Percentiles rank a stretch among this genome's conserved stretches.
Conservation (phyloP, 2,329 filamentous ascomycete species). For the Ustulina deusta region DNA sequence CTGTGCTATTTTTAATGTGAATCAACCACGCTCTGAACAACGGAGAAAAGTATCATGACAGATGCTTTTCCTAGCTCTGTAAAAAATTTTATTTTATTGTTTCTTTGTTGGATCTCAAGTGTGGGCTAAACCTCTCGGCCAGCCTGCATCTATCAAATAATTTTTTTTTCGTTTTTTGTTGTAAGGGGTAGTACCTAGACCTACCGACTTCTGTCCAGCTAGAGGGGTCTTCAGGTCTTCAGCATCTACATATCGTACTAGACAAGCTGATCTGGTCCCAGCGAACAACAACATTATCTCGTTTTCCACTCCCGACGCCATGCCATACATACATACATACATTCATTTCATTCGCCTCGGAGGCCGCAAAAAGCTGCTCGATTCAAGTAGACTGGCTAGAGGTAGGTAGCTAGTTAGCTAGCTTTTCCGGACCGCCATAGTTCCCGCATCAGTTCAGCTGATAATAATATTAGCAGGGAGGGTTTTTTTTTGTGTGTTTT, state of each 20-base stretch:
- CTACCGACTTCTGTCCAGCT: neutral
- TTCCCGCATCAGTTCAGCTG: neutral
- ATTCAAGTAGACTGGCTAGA: neutral
- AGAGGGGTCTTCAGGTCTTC: neutral
- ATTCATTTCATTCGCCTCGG: too few relatives aligned
- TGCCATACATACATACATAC: constrained; percentile 8
- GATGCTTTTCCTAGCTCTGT: neutral
- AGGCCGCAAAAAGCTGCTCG: too few relatives aligned
- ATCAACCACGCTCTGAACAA: too few relatives aligned
- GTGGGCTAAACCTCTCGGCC: neutral
- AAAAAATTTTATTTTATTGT: constrained; percentile 3
- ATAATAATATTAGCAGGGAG: too few relatives aligned
- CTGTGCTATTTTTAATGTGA: neutral
- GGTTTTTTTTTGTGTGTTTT: too few relatives aligned
- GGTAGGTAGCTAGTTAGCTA: too few relatives aligned
- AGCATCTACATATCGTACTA: neutral
- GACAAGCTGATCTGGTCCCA: neutral
- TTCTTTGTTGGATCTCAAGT: neutral
- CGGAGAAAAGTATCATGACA: too few relatives aligned
- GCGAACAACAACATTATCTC: constrained; percentile 4
- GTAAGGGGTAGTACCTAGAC: neutral
- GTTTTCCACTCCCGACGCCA: constrained; percentile 11
- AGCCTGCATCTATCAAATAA: neutral
- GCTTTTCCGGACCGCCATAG: too few relatives aligned
- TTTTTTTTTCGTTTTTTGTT: neutral